phyloP scores from a whole-genome alignment of 176 grass and related monocot genomes.

The Avena sativa region DNA sequence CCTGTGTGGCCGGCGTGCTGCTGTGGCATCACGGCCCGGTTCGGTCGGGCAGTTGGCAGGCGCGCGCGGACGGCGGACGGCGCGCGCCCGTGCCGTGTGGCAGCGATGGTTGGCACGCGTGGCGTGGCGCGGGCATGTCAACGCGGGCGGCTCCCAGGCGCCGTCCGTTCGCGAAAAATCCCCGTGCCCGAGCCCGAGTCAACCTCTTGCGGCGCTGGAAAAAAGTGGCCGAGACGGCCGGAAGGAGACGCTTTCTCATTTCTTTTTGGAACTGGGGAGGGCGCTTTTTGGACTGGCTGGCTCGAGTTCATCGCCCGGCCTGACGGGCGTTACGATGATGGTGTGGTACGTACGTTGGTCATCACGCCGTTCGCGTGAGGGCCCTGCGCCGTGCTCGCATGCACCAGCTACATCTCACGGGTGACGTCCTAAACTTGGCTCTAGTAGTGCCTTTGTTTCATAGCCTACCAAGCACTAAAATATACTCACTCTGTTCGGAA shows the following conservation, averaged over 20 bases:
- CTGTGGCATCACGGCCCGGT: background rate
- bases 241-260: background rate
- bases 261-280: too few species aligned
- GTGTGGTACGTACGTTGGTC: background rate
- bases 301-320: background rate
- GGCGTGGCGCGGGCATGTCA: background rate
- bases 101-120: background rate
- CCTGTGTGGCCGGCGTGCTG: background rate
- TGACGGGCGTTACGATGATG: background rate
- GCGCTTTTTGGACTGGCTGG: background rate
- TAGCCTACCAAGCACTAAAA: too few species aligned
- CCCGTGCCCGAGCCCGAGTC: background rate
- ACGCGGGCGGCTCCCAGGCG: background rate
- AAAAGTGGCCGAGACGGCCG: background rate
- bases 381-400: background rate
- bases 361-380: background rate
- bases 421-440: too few species aligned
- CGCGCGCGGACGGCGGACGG: background rate
- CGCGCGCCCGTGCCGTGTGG: background rate
- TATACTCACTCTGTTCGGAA: too few species aligned
- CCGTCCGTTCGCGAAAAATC: background rate
- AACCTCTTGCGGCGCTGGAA: background rate
- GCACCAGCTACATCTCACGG: too few species aligned
- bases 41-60: constrained; percentile 13
- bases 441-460: too few species aligned